phyloP scores from a whole-genome alignment of 805 yeast genomes.

The Barnettozyma salicaria region DNA sequence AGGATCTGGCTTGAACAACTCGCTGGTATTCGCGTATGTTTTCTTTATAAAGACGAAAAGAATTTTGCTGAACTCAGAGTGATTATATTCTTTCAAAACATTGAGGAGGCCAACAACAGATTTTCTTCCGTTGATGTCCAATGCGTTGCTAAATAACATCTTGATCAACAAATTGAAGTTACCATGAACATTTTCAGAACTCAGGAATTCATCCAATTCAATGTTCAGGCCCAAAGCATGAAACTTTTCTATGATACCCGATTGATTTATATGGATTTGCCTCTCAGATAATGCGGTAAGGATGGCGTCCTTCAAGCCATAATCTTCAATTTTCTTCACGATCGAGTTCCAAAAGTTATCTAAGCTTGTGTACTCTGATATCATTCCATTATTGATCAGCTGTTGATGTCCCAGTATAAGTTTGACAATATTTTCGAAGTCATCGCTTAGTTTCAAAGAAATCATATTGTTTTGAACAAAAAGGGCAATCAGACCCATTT shows the following conservation, averaged over 20 bases:
- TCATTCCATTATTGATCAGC: not conserved
- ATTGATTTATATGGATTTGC: conserved; percentile 1
- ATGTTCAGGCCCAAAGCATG: conserved; percentile 8
- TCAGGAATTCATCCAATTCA: conserved; percentile 10
- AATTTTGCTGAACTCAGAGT: conserved; percentile 23
- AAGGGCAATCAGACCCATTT: conserved; percentile 13
- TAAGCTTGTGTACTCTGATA: conserved; percentile 5
- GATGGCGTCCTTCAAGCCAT: conserved; percentile 7
- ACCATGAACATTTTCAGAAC: conserved; percentile 16
- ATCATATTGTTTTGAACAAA: not conserved
- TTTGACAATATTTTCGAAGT: conserved; percentile 8
- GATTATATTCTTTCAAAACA: conserved; percentile 19
- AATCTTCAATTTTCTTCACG: not conserved
- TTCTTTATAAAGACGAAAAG: conserved; percentile 26
- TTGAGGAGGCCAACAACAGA: conserved; percentile 17
- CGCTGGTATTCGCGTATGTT: conserved; percentile 26
- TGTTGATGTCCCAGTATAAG: conserved; percentile 9
- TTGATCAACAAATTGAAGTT: conserved; percentile 22
- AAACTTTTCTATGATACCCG: not conserved
- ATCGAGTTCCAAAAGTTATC: conserved; percentile 8
- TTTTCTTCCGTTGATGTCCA: conserved; percentile 6
- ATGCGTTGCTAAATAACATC: conserved; percentile 15
- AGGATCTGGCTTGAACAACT: conserved; percentile 31
- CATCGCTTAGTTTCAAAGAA: not conserved
- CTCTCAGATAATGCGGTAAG: conserved; percentile 3